Evolutionary conservation across 495 filamentous ascomycete genomes (phyloP), one percentile per base, ranked within the genome.

Genomic region (Glarea lozoyensis): DNA sequence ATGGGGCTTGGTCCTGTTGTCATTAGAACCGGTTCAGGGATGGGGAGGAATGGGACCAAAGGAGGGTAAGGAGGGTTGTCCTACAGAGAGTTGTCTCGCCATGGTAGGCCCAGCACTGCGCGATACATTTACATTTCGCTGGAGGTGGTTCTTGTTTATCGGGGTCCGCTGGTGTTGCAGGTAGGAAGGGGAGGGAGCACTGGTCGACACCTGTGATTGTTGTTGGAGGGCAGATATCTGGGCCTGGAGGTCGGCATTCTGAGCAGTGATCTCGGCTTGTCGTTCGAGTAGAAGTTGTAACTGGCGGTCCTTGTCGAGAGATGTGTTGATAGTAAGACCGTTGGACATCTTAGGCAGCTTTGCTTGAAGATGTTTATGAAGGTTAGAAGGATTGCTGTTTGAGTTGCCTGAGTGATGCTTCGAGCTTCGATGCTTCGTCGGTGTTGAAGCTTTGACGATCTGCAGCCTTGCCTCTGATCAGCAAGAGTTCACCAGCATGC

Each of bases 131-230:
- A 37, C 17, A 37, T 30, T 40, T 22, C 32, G 48, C 6, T 25
- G 55, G 40, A 49, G 55, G 12, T 41, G 47, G 38, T 46, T 42
- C 45, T 53, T 53, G 31, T 45, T 45, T 18, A 52, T 46, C 13
- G 44, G 49, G 23, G 43, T 29, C n/a, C 32, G 42, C 18, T 43
- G 48, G 15, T 41, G 40, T 40, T 40, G 40, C n/a, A n/a, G n/a
- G 16, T 40, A 11, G 10, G 36, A 18, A 10, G 16, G 5, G 31
- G 18, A 37, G 17, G 29, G 23, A 11, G 10, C 29, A 34, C 21
- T 40, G 34, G 40, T 22, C 33, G 45, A 41, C 15, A 47, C n/a
- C n/a, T n/a, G n/a, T n/a, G n/a, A n/a, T n/a, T n/a, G n/a, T n/a
- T n/a, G n/a, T n/a, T n/a, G 18, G 24, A 49, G 20, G 7, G 44